These are phyloP conservation scores for Pseudogymnoascus sp. DNA, from an alignment of 2,329 filamentous ascomycete species.

Conservation along the genomic window DNA sequence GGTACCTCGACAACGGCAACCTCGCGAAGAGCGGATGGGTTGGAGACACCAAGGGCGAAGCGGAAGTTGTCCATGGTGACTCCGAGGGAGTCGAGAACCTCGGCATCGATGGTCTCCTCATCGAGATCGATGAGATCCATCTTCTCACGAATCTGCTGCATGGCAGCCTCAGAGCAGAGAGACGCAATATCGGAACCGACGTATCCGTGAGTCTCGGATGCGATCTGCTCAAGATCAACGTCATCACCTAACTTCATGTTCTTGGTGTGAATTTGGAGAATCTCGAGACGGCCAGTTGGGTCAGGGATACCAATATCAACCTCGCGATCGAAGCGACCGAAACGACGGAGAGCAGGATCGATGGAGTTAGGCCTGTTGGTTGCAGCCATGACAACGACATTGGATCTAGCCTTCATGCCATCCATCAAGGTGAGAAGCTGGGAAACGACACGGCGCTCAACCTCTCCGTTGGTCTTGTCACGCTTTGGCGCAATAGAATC, in stretches of 20 bases:
- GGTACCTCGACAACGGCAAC: slow-evolving; percentile 98
- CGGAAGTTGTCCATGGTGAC: slow-evolving; percentile 99
- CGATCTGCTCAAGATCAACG: slow-evolving; percentile 93
- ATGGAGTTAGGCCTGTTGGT: slow-evolving; percentile 99
- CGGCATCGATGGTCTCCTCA: slow-evolving; percentile 97
- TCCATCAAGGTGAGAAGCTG: slow-evolving; percentile 98
- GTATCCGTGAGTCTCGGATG: slow-evolving; percentile 96
- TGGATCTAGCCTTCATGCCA: slow-evolving; percentile 98
- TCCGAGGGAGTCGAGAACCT: slow-evolving; percentile 94
- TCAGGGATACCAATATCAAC: slow-evolving; percentile 98
- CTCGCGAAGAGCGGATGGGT: slow-evolving; percentile 96
- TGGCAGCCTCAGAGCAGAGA: slow-evolving; percentile 96
- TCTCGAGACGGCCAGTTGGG: slow-evolving; percentile 96
- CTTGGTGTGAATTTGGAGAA: slow-evolving; percentile 99
- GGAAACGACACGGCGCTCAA: slow-evolving; percentile 96
- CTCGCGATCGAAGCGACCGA: slow-evolving; percentile 97
- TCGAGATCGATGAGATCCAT: slow-evolving; percentile 99
- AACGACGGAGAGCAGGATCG: slow-evolving; percentile 92
- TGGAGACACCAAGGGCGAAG: slow-evolving; percentile 94
- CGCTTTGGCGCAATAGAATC: slow-evolving; percentile 98
- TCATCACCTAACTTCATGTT: slow-evolving; percentile 99
- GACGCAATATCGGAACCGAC: slow-evolving; percentile 98
- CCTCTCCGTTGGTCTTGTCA: slow-evolving; percentile 99
- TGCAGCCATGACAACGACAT: slow-evolving; percentile 97
- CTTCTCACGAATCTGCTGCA: slow-evolving; percentile 99